A percentile compares a stretch with the other conserved stretches of the same genome.
phyloP scores from a whole-genome alignment of 192 early-diverging fungal genomes.

The Backusella australiensis region DNA sequence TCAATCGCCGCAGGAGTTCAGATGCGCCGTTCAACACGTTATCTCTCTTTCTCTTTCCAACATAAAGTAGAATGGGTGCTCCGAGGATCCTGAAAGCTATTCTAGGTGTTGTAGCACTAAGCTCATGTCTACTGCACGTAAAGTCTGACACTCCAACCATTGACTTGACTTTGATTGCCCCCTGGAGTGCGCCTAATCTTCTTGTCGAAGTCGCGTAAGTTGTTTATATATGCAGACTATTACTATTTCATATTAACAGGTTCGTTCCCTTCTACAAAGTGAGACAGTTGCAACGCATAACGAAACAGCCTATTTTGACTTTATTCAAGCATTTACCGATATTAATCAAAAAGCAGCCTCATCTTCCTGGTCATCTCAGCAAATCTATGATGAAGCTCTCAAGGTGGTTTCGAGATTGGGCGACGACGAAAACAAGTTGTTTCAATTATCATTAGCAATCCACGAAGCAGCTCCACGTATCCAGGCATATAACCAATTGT shows the following conservation, averaged over 20 bases:
- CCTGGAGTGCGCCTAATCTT: slow-evolving; percentile 69
- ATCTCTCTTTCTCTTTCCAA: background rate
- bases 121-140: background rate
- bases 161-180: slow-evolving; percentile 42
- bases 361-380: slow-evolving; percentile 30
- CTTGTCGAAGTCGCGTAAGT: slow-evolving; percentile 76
- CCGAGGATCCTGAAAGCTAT: slow-evolving; percentile 15
- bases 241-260: too few species aligned
- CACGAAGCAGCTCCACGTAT: slow-evolving; percentile 77
- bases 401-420: slow-evolving; percentile 46
- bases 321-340: slow-evolving; percentile 55
- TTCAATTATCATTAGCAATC: slow-evolving; percentile 67
- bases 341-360: slow-evolving; percentile 21
- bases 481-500: slow-evolving; percentile 80
- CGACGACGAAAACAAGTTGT: slow-evolving; percentile 54
- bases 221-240: background rate
- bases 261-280: slow-evolving; percentile 29
- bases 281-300: slow-evolving; percentile 68
- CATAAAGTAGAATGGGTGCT: background rate
- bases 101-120: background rate
- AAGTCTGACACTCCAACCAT: slow-evolving; percentile 44
- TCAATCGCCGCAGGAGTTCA: background rate
- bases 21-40: background rate
- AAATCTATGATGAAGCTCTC: slow-evolving; percentile 49
- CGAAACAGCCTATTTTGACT: slow-evolving; percentile 58